phyloP scores from a whole-genome alignment of 108 stramenopile genomes.

The Seminavis robusta region DNA sequence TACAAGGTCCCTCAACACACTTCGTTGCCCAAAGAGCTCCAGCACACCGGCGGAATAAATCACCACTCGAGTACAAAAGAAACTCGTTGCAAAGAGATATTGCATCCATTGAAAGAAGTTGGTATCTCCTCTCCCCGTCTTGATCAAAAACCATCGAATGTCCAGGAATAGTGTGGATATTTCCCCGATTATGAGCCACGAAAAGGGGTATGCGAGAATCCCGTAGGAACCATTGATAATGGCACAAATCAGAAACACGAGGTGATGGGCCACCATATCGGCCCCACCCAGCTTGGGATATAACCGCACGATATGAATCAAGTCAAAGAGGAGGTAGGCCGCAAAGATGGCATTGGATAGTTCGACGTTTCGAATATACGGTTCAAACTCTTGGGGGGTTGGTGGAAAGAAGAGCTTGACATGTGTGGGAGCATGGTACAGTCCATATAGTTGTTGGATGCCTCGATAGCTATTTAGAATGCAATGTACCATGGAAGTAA shows the following conservation, averaged over 20 bases:
- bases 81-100: conserved; percentile 1
- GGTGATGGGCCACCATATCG: conserved; percentile 3
- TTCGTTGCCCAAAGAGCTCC: too few relatives aligned
- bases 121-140: conserved; percentile 1
- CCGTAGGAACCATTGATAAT: conserved; percentile 3
- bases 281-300: conserved; percentile 4
- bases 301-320: conserved; percentile 1
- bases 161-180: conserved; percentile 11
- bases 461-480: not conserved
- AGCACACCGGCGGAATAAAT: conserved; percentile 1
- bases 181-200: conserved; percentile 15
- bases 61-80: conserved; percentile 7
- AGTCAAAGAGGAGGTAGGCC: conserved; percentile 7
- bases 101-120: not conserved
- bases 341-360: conserved; percentile 4
- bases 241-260: conserved; percentile 5
- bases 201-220: conserved; percentile 5
- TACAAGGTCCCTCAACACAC: not conserved
- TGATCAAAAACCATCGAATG: conserved; percentile 13
- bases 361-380: not conserved
- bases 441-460: not conserved
- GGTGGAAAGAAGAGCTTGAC: too few relatives aligned
- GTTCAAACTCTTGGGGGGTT: not conserved
- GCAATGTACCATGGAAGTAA: conserved; percentile 3
- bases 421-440: too few relatives aligned